Evolutionary conservation across 108 stramenopile species (phyloP).

Genomic region (Schizochytrium sp.): DNA sequence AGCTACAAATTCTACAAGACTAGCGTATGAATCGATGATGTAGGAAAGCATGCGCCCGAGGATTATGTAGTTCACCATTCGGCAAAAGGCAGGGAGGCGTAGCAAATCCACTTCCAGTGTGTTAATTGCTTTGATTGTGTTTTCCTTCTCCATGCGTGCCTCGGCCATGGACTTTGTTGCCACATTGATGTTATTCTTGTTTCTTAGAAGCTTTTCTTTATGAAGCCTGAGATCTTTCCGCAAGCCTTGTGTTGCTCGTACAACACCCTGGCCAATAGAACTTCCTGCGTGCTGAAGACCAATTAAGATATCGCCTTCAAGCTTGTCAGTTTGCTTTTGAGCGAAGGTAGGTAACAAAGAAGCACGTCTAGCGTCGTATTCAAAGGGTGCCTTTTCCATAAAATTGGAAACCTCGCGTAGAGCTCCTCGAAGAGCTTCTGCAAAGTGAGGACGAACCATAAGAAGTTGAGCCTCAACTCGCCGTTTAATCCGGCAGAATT

Average conservation of each 20-base stretch:
- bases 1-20: constrained; percentile 29
- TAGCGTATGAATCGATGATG: constrained; percentile 50
- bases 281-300: neutral
- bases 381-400: constrained; percentile 30
- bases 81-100: constrained; percentile 43
- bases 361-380: constrained; percentile 12
- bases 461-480: constrained; percentile 23
- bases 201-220: constrained; percentile 18
- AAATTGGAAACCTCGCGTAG: neutral
- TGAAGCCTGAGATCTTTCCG: neutral
- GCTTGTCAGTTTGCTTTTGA: constrained; percentile 38
- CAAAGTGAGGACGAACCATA: constrained; percentile 24
- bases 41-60: constrained; percentile 30
- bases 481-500: constrained; percentile 49
- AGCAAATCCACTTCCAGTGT: neutral
- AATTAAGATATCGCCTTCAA: neutral
- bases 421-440: neutral
- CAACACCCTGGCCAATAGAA: constrained; percentile 43
- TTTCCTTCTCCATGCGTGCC: constrained; percentile 26
- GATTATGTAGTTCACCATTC: constrained; percentile 39
- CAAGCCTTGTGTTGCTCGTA: constrained; percentile 20
- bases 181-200: constrained; percentile 34
- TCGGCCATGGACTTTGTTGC: constrained; percentile 54
- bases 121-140: neutral
- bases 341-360: constrained; percentile 29